A percentile compares a stretch with the other conserved stretches of the same genome.
Evolutionary conservation across 768 basidiomycete species (phyloP).

Genomic region (Inosperma sp.): DNA sequence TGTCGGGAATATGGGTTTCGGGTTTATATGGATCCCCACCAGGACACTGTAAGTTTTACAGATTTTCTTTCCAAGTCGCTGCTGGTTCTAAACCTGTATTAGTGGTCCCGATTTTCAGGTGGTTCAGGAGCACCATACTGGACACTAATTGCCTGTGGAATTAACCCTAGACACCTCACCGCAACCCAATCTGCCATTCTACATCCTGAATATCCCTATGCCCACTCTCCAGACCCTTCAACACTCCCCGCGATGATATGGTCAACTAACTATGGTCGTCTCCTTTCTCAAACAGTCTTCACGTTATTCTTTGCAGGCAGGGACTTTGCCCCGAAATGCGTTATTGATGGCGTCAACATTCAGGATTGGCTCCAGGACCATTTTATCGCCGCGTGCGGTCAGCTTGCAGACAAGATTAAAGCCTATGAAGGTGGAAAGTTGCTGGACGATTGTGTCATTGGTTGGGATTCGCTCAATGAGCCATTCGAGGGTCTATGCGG

Average conservation of each 20-base stretch:
- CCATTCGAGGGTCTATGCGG: constrained; percentile 78
- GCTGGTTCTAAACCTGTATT: constrained; percentile 3
- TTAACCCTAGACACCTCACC: constrained; percentile 81
- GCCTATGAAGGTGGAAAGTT: constrained; percentile 61
- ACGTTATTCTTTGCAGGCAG: constrained; percentile 93
- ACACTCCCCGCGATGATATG: constrained; percentile 91
- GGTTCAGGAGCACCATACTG: constrained; percentile 95
- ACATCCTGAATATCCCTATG: constrained; percentile 81
- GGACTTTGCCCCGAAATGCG: constrained; percentile 85
- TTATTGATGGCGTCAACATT: constrained; percentile 88
- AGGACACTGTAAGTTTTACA: constrained; percentile 69
- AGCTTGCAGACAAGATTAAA: constrained; percentile 68
- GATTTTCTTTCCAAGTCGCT: constrained; percentile 5
- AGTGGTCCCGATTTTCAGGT: constrained; percentile 96
- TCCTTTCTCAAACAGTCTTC: constrained; percentile 84
- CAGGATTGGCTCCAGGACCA: constrained; percentile 83
- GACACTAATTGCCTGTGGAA: constrained; percentile 87
- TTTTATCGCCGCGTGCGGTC: constrained; percentile 70
- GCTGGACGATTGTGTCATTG: constrained; percentile 83
- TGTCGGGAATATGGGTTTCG: constrained; percentile 90
- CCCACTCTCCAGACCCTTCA: constrained; percentile 60
- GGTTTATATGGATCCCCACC: constrained; percentile 94
- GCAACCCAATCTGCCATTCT: constrained; percentile 81
- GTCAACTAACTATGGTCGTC: constrained; percentile 92
- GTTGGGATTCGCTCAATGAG: constrained; percentile 97